Evolutionary conservation across 2,329 filamentous ascomycete species (phyloP).

Genomic region (Daldinia eschscholtzii): DNA sequence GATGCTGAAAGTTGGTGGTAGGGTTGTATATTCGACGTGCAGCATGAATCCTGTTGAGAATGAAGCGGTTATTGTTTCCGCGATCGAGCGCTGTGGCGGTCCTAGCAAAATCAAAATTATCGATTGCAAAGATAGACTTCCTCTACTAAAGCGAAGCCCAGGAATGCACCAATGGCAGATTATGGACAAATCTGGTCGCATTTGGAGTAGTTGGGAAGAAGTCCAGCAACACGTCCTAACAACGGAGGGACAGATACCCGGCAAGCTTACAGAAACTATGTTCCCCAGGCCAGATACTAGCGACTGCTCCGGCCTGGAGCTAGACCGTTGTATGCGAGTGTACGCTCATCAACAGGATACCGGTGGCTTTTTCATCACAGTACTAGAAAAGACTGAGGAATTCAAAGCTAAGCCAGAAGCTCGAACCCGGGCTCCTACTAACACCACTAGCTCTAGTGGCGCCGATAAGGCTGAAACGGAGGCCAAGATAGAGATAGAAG

Average conservation of each 20-base stretch:
- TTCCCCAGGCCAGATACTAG: conserved; percentile 74
- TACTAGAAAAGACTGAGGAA: conserved; percentile 90
- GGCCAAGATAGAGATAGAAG: conserved; percentile 54
- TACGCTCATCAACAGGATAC: conserved; percentile 97
- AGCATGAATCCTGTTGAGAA: conserved; percentile 99
- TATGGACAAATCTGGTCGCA: conserved; percentile 84
- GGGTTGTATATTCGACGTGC: conserved; percentile 97
- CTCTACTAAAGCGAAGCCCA: conserved; percentile 78
- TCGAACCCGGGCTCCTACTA: conserved; percentile 53
- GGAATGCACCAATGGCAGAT: conserved; percentile 89
- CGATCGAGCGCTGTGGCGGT: conserved; percentile 91
- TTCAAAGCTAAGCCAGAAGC: conserved; percentile 82
- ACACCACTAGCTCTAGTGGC: conserved; percentile 37
- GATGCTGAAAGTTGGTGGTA: conserved; percentile 94
- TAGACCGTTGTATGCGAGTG: conserved; percentile 92
- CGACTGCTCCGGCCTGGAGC: conserved; percentile 74
- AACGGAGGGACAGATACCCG: conserved; percentile 70
- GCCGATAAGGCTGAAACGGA: conserved; percentile 40
- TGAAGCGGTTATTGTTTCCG: conserved; percentile 88
- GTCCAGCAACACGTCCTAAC: conserved; percentile 76
- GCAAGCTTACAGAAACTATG: conserved; percentile 82
- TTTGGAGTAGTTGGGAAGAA: conserved; percentile 86
- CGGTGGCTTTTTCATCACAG: conserved; percentile 96
- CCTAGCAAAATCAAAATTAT: conserved; percentile 83
- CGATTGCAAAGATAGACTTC: conserved; percentile 83